Evolutionary conservation across 176 grass and related monocot genomes (phyloP), one percentile per base, ranked within the genome.

Genomic region (Carex myosuroides): DNA sequence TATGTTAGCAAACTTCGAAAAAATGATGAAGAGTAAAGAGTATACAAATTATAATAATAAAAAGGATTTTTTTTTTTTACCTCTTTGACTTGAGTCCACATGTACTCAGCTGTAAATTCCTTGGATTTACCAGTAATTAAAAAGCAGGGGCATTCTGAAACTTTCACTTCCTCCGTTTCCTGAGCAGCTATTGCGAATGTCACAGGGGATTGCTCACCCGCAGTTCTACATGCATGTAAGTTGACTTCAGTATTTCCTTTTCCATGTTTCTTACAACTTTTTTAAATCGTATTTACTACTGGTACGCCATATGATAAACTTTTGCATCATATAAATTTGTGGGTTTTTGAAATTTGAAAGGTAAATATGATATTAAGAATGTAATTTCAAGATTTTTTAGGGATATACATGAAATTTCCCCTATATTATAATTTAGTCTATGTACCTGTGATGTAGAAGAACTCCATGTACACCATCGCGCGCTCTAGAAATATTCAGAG

Each of bases 61-160:
- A 44, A 50, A 39, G 46, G 17, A 17, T 16, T 69, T 39, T 64
- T 26, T 26, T 26, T 1, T 16, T 60, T 39, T 55, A 93, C 94
- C 87, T 92, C 88, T 80, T 94, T 97, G 79, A 97, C 81, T 48
- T 88, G 57, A 80, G 77, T 64, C 95, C 92, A 98, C 90, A 98
- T 93, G 81, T 90, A 70, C 70, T 81, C 88, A 10, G 89, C 90
- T n/a, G 89, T 93, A 84, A 87, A 74, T 29, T 85, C 84, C 71
- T 86, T 87, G 74, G 90, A 86, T 69, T 66, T 79, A 62, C 87
- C 79, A 4, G 85, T 88, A 84, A 94, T 89, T 22, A 85, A 70
- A 83, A 94, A 97, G 63, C 60, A 84, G 64, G 92, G 95, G 73
- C 90, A 94, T 67, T 89, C 87, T 75, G 90, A 94, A 62, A 97